A percentile compares a stretch with the other conserved stretches of the same genome.
phyloP scores from a whole-genome alignment of 768 basidiomycete genomes.

The Suillus cothurnatus region DNA sequence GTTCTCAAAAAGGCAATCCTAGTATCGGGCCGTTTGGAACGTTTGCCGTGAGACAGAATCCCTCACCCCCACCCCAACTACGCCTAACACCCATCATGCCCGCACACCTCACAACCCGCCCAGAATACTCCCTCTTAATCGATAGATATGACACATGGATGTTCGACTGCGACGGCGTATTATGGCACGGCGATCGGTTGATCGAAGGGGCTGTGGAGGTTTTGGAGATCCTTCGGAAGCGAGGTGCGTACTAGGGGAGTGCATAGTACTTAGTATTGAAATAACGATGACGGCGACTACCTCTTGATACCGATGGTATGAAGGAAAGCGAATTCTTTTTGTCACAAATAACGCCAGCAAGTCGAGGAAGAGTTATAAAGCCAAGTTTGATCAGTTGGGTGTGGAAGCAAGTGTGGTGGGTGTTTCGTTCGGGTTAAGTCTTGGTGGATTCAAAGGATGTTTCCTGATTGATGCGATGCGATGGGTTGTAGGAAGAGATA shows the following conservation, averaged over 20 bases:
- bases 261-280: neutral
- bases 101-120: slow-evolving; percentile 31
- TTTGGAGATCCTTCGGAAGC: slow-evolving; percentile 66
- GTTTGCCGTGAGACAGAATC: neutral
- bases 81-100: slow-evolving; percentile 21
- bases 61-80: neutral
- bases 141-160: slow-evolving; percentile 90
- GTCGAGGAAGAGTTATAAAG: slow-evolving; percentile 84
- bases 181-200: slow-evolving; percentile 84
- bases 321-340: slow-evolving; percentile 84
- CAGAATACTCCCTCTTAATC: slow-evolving; percentile 52
- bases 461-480: neutral
- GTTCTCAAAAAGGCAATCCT: too few relatives aligned
- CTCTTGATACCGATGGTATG: neutral
- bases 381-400: slow-evolving; percentile 89
- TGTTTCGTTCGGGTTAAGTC: slow-evolving; percentile 2
- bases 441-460: neutral
- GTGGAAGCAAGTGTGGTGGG: slow-evolving; percentile 83
- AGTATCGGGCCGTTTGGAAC: too few relatives aligned
- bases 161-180: slow-evolving; percentile 78
- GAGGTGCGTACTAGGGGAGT: slow-evolving; percentile 40
- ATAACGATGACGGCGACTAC: neutral
- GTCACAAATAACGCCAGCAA: slow-evolving; percentile 98
- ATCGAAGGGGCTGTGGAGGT: slow-evolving; percentile 82
- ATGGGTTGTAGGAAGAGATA: slow-evolving; percentile 77